These are phyloP conservation scores for Helianthus annuus DNA, from an alignment of 129 eudicot genomes.

Conservation along the genomic window HanXRQr2.0-SUNRISE NC_035434.2:65924193-65924692, in stretches of 20 bases:
- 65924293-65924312: too few species aligned
- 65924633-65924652: constrained; percentile 9
- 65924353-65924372: too few species aligned
- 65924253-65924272: too few species aligned
- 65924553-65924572: background rate
- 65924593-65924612: background rate
- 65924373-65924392: too few species aligned
- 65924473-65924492: background rate
- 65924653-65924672: background rate
- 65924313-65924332: too few species aligned
- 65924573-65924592: background rate
- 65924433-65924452: background rate
- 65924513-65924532: constrained; percentile 4
- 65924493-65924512: background rate
- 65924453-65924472: background rate
- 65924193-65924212: too few species aligned
- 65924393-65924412: too few species aligned
- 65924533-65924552: constrained; percentile 6
- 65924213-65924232: too few species aligned
- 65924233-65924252: too few species aligned
- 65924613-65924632: constrained; percentile 24
- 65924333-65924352: too few species aligned
- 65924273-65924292: too few species aligned
- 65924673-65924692: background rate
- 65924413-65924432: background rate